Conservation (phyloP, 1,284 basidiomycete species). For the Bjerkandera adusta region DNA sequence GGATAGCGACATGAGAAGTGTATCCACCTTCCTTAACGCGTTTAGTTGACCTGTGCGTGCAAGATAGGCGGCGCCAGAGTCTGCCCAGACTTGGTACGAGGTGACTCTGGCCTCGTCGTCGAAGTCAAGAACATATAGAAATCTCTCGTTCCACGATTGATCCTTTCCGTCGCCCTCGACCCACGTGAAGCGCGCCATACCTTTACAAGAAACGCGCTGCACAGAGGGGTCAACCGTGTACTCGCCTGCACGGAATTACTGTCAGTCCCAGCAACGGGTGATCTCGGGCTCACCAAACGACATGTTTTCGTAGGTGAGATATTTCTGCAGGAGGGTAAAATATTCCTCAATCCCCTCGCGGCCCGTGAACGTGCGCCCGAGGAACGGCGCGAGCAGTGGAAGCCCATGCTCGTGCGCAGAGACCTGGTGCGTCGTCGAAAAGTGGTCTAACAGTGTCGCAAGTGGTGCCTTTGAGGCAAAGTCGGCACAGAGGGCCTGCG, state of each 20-base stretch:
- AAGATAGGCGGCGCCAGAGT: conserved; percentile 62
- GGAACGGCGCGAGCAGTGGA: conserved; percentile 52
- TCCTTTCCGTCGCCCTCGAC: conserved; percentile 35
- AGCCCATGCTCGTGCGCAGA: conserved; percentile 59
- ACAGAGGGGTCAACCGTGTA: conserved; percentile 42
- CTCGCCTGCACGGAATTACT: conserved; percentile 16
- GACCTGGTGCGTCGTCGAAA: conserved; percentile 44
- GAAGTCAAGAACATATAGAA: conserved; percentile 60
- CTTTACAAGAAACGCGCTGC: conserved; percentile 51
- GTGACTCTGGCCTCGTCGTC: conserved; percentile 53
- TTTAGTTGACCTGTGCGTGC: conserved; percentile 49
- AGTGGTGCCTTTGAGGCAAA: conserved; percentile 46
- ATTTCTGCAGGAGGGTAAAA: conserved; percentile 44
- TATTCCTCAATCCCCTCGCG: conserved; percentile 44
- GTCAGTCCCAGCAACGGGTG: neutral
- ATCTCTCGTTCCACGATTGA: conserved; percentile 61
- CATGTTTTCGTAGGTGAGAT: conserved; percentile 43
- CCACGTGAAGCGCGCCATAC: conserved; percentile 58
- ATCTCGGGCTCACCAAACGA: conserved; percentile 27
- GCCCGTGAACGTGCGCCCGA: conserved; percentile 50
- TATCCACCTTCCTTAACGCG: conserved; percentile 14
- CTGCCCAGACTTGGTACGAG: conserved; percentile 66
- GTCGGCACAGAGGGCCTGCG: conserved; percentile 48
- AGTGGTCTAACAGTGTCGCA: conserved; percentile 45
- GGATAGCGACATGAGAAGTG: too few relatives aligned